Conservation (phyloP, 2,329 filamentous ascomycete species). For the Elsinoe ampelina region DNA sequence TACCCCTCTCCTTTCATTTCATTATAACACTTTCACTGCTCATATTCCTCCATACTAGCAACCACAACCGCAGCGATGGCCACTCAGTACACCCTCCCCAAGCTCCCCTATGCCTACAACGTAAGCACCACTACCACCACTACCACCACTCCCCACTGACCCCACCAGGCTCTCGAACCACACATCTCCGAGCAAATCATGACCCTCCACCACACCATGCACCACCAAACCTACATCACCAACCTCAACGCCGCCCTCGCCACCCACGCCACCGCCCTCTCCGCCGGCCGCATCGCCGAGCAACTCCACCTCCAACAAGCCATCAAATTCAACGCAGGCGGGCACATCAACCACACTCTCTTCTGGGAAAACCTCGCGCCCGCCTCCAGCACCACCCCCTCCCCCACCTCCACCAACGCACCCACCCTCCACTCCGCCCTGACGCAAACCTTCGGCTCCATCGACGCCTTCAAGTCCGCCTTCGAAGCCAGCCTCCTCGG, state of each 20-base stretch:
- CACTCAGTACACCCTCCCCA: conserved; percentile 12
- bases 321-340: conserved; percentile 83
- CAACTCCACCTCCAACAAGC: conserved; percentile 60
- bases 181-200: conserved; percentile 71
- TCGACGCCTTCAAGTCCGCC: conserved; percentile 55
- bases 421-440: conserved; percentile 55
- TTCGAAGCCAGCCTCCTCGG: conserved; percentile 58
- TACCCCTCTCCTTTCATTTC: background rate
- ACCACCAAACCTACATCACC: conserved; percentile 69
- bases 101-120: conserved; percentile 15
- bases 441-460: conserved; percentile 55
- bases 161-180: conserved; percentile 55
- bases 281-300: conserved; percentile 49
- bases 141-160: background rate
- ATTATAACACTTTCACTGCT: background rate
- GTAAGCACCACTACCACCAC: background rate
- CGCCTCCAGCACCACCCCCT: conserved; percentile 47
- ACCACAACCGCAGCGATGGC: background rate
- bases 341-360: conserved; percentile 85
- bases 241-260: conserved; percentile 61
- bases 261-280: conserved; percentile 42
- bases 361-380: conserved; percentile 76
- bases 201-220: conserved; percentile 70
- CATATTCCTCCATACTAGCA: background rate
- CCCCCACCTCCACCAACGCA: conserved; percentile 39